Evolutionary conservation across 257 asterid species (phyloP).

Genomic region (Buddleja alternifolia): DNA sequence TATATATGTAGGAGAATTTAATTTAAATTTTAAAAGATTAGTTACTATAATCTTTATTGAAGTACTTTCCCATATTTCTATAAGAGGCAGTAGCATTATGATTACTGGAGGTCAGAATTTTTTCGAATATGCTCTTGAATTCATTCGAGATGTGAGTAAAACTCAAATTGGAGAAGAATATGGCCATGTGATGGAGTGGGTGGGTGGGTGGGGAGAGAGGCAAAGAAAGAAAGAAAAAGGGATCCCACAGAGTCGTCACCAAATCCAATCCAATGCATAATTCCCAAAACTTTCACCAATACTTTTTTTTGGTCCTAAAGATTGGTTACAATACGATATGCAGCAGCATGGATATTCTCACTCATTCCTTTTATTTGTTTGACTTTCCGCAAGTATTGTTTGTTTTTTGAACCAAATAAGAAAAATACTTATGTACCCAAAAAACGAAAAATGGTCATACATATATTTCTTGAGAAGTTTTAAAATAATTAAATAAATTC

Average conservation of each 20-base stretch:
- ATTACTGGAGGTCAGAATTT: conserved; percentile 19
- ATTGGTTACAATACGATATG: not conserved
- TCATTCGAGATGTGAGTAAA: too few species aligned
- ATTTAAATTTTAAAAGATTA: too few species aligned
- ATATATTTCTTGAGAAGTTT: too few species aligned
- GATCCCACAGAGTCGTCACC: conserved; percentile 15
- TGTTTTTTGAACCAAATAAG: too few species aligned
- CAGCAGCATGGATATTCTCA: conserved; percentile 21
- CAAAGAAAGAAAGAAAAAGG: not conserved
- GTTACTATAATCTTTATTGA: conserved; percentile 3
- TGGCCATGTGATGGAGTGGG: conserved; percentile 12
- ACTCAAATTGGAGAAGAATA: too few species aligned
- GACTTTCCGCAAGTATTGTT: too few species aligned
- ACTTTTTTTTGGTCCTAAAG: conserved; percentile 3
- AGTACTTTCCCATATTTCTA: conserved; percentile 48
- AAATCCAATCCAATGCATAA: too few species aligned
- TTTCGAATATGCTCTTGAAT: too few species aligned
- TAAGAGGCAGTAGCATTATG: conserved; percentile 20
- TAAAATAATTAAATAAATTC: not conserved
- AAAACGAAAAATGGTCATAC: too few species aligned
- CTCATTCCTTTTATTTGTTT: not conserved
- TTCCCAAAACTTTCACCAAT: conserved; percentile 10
- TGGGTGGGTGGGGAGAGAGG: not conserved
- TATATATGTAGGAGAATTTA: too few species aligned
- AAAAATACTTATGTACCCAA: too few species aligned